Conservation (phyloP, 2,329 filamentous ascomycete genomes). For the Pseudogymnoascus sp. region DNA sequence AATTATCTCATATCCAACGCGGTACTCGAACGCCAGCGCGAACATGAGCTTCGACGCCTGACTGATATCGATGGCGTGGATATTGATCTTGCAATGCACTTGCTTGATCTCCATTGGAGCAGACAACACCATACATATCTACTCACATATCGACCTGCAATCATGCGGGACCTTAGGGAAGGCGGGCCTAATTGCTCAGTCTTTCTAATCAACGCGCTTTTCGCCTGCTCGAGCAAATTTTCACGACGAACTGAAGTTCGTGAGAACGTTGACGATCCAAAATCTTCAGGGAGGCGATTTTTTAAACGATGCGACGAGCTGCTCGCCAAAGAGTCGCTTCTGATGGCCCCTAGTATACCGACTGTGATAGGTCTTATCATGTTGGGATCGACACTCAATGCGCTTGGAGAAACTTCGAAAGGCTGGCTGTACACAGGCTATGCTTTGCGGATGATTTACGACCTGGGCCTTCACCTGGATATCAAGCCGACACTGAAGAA, state of each 20-base stretch:
- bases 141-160: conserved; percentile 33
- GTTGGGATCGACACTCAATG: conserved; percentile 24
- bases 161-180: conserved; percentile 31
- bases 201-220: conserved; percentile 34
- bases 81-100: conserved; percentile 30
- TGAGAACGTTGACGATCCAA: conserved; percentile 16
- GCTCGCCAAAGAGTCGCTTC: conserved; percentile 16
- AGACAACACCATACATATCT: conserved; percentile 34
- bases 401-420: conserved; percentile 24
- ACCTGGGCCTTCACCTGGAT: conserved; percentile 35
- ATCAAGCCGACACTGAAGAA: conserved; percentile 23
- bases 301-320: conserved; percentile 24
- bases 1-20: conserved; percentile 16
- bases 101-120: conserved; percentile 35
- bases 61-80: conserved; percentile 24
- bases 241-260: conserved; percentile 22
- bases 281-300: conserved; percentile 21
- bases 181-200: conserved; percentile 32
- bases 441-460: conserved; percentile 35
- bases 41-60: conserved; percentile 17
- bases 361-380: conserved; percentile 25
- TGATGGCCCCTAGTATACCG: conserved; percentile 22
- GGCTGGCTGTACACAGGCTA: conserved; percentile 34
- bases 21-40: conserved; percentile 14
- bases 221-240: conserved; percentile 26